These are phyloP conservation scores for Pythium phragmitis DNA, from an alignment of 352 stramenopile genomes.

Conservation along the genomic window DNA sequence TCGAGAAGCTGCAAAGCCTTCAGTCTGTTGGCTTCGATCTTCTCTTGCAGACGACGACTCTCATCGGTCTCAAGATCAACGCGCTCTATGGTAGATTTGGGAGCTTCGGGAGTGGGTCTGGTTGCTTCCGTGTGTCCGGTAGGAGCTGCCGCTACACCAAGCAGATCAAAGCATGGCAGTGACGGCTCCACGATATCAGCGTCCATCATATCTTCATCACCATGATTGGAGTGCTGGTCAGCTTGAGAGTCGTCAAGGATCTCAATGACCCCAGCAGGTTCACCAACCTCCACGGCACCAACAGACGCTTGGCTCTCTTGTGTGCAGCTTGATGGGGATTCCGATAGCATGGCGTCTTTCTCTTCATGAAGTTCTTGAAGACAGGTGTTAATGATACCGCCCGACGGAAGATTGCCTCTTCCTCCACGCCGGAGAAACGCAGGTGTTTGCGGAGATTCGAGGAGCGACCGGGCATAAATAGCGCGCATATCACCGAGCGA, in stretches of 20 bases:
- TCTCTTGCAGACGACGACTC: constrained; percentile 25
- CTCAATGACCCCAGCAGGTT: constrained; percentile 4
- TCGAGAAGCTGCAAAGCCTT: constrained; percentile 62
- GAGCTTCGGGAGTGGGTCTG: too few relatives aligned
- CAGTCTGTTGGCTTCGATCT: constrained; percentile 70
- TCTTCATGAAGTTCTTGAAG: constrained; percentile 36
- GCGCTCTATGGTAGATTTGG: background rate
- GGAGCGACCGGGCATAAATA: constrained; percentile 69
- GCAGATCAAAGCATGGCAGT: constrained; percentile 19
- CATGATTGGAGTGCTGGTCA: background rate
- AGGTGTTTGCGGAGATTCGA: constrained; percentile 53
- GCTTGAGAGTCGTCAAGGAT: constrained; percentile 13
- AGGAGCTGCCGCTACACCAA: background rate
- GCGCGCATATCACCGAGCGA: constrained; percentile 63
- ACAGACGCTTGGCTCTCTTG: background rate
- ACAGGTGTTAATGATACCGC: constrained; percentile 65
- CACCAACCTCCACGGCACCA: background rate
- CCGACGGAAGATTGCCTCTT: constrained; percentile 43
- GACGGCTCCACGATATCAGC: background rate
- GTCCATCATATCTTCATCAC: background rate
- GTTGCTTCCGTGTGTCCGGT: background rate
- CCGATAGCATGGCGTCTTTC: background rate
- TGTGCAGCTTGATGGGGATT: background rate
- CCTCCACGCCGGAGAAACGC: constrained; percentile 35
- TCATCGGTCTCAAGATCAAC: background rate